Base-by-base conservation (phyloP, 805 yeast species). In the Lipomyces lipofer region DNA sequence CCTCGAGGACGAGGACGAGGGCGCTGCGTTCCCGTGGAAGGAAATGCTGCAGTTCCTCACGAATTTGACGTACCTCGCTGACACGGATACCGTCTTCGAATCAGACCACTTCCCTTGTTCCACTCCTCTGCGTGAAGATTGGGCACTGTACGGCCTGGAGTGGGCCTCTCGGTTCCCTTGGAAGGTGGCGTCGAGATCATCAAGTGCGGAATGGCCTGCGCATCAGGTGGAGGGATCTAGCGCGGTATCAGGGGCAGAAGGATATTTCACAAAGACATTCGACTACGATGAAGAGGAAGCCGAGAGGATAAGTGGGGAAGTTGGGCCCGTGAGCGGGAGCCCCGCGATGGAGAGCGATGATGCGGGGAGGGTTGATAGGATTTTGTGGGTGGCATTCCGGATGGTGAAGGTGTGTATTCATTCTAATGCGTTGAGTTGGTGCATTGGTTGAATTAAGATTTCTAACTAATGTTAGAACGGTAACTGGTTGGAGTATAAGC, bases 11-110 rank as follows among this genome's bases (percentile, higher is more conserved):
- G 21, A 17, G 3, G 44, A 22, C 10, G 17, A 13, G 9, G 47
- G 25, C 22, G 43, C 49, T 27, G 12, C 19, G 25, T 54, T 54
- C 24, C 62, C 62, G 21, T 58, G 62, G 62, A 32, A n/a, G 4
- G 56, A 51, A 13, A 40, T 58, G 17, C 15, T 55, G n/a, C 47
- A 52, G 12, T 58, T 54, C 22, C 35, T 58, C 24, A 43, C 45
- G 13, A 46, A 45, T 2, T 28, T 56, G 46, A 56, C 60, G 2
- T 51, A 50, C 28, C 40, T 55, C 12, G 54, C 52, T 19, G 60
- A 58, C 25, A 33, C 48, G 5, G 53, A 58, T n/a, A 13, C 35
- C 6, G 15, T 55, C 7, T 49, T 35, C 24, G 39, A 42, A 9
- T n/a, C 38, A 21, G 49, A 39, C 10, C 6, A 17, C n/a, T 30